Conservation (phyloP, 202 grass and related monocot genomes). For the Elaeis oleifera region DNA sequence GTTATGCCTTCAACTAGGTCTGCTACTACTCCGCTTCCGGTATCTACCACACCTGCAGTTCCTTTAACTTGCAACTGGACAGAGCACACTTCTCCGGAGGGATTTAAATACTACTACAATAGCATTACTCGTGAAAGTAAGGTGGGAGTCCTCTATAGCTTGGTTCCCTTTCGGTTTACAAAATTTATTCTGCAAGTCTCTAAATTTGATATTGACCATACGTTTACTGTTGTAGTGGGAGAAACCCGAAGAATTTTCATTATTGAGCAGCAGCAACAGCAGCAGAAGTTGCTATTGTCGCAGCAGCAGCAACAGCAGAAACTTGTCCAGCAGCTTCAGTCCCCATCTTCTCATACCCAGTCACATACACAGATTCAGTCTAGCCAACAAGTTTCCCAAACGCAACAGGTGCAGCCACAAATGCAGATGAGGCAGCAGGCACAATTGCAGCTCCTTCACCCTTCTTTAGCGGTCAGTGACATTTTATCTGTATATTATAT, state of each 20-base stretch:
- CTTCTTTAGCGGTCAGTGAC: constrained; percentile 22
- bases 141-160: constrained; percentile 29
- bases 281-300: constrained; percentile 84
- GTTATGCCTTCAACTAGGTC: constrained; percentile 36
- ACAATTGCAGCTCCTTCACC: constrained; percentile 34
- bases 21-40: constrained; percentile 33
- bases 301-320: constrained; percentile 97
- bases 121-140: constrained; percentile 80
- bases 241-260: constrained; percentile 84
- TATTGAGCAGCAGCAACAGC: constrained; percentile 70
- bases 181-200: constrained; percentile 2
- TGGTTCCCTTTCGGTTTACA: constrained; percentile 16
- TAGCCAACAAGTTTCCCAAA: constrained; percentile 47
- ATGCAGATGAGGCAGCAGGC: constrained; percentile 70
- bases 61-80: constrained; percentile 87
- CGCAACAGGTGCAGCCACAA: constrained; percentile 68
- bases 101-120: constrained; percentile 99
- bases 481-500: constrained; percentile 1
- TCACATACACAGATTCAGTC: constrained; percentile 43
- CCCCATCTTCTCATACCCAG: constrained; percentile 55
- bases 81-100: constrained; percentile 89
- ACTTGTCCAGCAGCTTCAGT: constrained; percentile 66
- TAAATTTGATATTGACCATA: constrained; percentile 2
- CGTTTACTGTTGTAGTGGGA: constrained; percentile 57
- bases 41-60: constrained; percentile 45